Base-by-base conservation (phyloP, 768 basidiomycete genomes). In the Kwoniella newhampshirensis region DNA sequence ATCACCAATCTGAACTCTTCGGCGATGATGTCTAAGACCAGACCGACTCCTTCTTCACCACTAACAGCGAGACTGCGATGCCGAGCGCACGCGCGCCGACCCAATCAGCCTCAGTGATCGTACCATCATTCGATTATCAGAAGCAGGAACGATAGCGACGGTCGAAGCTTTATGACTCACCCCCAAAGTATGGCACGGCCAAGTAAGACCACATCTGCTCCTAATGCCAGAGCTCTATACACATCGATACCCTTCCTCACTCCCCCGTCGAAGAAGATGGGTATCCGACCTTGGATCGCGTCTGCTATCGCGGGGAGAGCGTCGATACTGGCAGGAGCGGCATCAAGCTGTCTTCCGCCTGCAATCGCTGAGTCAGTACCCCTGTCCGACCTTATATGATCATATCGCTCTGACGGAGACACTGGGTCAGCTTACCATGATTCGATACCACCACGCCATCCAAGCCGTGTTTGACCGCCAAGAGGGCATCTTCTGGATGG, bases 141-240 rank as follows among this genome's bases (percentile, higher is more conserved):
- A n/a, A n/a, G n/a, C n/a, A n/a, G n/a, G n/a, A n/a, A n/a, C n/a
- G n/a, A n/a, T n/a, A n/a, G n/a, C n/a, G n/a, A n/a, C n/a, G n/a
- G n/a, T n/a, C n/a, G n/a, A n/a, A n/a, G n/a, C n/a, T n/a, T n/a
- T n/a, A n/a, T n/a, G n/a, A 47, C 50, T 40, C 37, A 81, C 11
- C 86, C 88, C 57, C 89, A 89, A 61, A 89, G 46, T n/a, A 32
- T 64, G 6, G 59, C 58, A 85, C 79, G 71, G 11, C 83, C 82
- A 40, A 83, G 76, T 20, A 91, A 74, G n/a, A 92, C 85, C 7
- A 80, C 89, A 64, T 92, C 86, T 5, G 91, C 91, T 37, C 91
- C 90, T 0, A 93, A 79, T 1, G 89, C 89, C 26, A 92, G 75
- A 0, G 91, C 91, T 75, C 83, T 82, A 75, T 82, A 80, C 44